These are phyloP conservation scores for Albophoma yamanashiensis DNA, from an alignment of 2,329 filamentous ascomycete genomes.

Conservation along the genomic window DNA sequence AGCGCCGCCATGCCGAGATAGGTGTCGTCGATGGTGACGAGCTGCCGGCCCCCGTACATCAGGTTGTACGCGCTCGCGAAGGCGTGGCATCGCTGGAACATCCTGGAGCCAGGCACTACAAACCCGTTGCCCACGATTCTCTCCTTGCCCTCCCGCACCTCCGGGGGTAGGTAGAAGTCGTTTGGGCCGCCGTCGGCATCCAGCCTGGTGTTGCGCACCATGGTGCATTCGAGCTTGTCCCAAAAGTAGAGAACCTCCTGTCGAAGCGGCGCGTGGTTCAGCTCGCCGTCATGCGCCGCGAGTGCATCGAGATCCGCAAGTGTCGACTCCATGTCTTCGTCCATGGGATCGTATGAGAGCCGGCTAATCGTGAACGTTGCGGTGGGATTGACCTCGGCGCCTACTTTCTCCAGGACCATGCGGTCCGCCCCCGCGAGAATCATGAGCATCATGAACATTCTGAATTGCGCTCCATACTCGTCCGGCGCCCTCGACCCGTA, in stretches of 20 bases:
- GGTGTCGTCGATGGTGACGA: slow-evolving; percentile 8
- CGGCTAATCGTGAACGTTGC: slow-evolving; percentile 3
- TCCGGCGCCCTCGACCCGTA: slow-evolving; percentile 8
- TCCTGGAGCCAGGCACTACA: slow-evolving; percentile 5
- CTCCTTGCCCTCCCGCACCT: slow-evolving; percentile 7
- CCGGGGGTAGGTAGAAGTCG: slow-evolving; percentile 10
- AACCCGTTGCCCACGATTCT: slow-evolving; percentile 10
- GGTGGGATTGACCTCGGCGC: slow-evolving; percentile 9
- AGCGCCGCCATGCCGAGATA: slow-evolving; percentile 10
- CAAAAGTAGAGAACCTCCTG: slow-evolving; percentile 9
- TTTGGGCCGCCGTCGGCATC: slow-evolving; percentile 6
- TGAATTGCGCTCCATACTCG: slow-evolving; percentile 10
- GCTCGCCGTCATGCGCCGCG: slow-evolving; percentile 6
- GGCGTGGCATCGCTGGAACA: slow-evolving; percentile 8
- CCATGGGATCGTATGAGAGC: slow-evolving; percentile 9
- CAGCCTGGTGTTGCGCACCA: slow-evolving; percentile 6
- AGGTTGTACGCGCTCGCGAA: slow-evolving; percentile 8
- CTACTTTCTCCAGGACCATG: slow-evolving; percentile 17
- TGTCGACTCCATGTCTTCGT: slow-evolving; percentile 7
- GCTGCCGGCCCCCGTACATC: slow-evolving; percentile 12
- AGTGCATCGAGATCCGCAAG: slow-evolving; percentile 10
- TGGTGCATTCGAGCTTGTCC: slow-evolving; percentile 9
- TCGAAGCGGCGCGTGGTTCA: slow-evolving; percentile 8
- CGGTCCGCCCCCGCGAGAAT: slow-evolving; percentile 22
- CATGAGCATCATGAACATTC: slow-evolving; percentile 10